Conservation (phyloP, 768 basidiomycete species). For the Calocybe gangraenosa region DNA sequence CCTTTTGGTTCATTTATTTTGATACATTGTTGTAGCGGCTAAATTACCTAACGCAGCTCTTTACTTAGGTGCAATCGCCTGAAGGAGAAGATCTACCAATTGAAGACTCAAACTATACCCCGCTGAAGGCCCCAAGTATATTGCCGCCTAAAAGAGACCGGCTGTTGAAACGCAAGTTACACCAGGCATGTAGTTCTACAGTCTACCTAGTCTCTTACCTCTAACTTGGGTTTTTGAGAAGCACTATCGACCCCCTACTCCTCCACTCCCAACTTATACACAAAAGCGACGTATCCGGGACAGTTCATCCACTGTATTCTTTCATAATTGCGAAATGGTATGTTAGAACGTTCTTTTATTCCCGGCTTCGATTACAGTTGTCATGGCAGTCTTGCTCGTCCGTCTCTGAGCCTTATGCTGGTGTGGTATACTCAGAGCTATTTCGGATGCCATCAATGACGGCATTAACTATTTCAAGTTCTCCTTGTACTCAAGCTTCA, state of each 20-base stretch:
- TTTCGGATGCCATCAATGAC: slow-evolving; percentile 9
- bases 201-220: not conserved
- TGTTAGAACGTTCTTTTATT: not conserved
- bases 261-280: slow-evolving; percentile 37
- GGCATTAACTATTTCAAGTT: slow-evolving; percentile 11
- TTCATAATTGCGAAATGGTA: slow-evolving; percentile 3
- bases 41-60: not conserved
- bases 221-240: slow-evolving; percentile 15
- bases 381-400: too few relatives aligned
- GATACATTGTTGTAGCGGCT: not conserved
- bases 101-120: slow-evolving; percentile 4
- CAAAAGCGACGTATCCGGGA: slow-evolving; percentile 29
- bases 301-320: not conserved
- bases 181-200: slow-evolving; percentile 16
- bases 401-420: not conserved
- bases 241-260: slow-evolving; percentile 59
- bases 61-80: slow-evolving; percentile 9
- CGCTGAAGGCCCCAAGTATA: slow-evolving; percentile 2
- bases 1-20: slow-evolving; percentile 9
- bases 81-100: slow-evolving; percentile 7
- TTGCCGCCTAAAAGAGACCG: slow-evolving; percentile 6
- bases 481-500: slow-evolving; percentile 22
- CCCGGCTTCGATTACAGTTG: too few relatives aligned
- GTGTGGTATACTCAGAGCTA: not conserved
- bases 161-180: slow-evolving; percentile 18